Evolutionary conservation across 305 asterid genomes (phyloP), one percentile per base, ranked within the genome.

Genomic region (Fraxinus albicans): DNA sequence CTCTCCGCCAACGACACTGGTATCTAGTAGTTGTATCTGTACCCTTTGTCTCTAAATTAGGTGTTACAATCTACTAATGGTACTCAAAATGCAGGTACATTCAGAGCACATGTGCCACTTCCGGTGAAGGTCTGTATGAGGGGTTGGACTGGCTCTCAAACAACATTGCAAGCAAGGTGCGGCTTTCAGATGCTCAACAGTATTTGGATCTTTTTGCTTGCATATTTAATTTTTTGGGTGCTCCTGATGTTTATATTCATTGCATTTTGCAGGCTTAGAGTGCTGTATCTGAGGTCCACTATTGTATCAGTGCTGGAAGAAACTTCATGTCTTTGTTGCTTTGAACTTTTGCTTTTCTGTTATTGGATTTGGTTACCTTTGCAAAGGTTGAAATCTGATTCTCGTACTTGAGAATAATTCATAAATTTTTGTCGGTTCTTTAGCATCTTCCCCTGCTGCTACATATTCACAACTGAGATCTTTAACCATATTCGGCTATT

Each of bases 1-100:
- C 94, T 65, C 94, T 91, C 84, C 89, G 91, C 80, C 94, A 91
- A 65, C 91, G 94, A 21, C 94, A 91, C 82, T 91, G 93, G 94
- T 91, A 89, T 69, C 70, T 27, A 53, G 17, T 58, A 58, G 67
- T 4, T 58, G 27, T 58, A 5, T 58, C 27, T n/a, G 21, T 34
- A 33, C 9, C 6, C 53, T 17, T 10, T 25, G 27, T 44, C 27
- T 25, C 27, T 35, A 3, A 55, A 25, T 27, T 60, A 8, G 36
- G 44, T 36, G 36, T 34, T 65, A 77, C 34, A 13, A 0, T 35
- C 50, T 17, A 76, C 36, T 9, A 25, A 13, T 72, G 77, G 63
- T 38, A 34, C 53, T 55, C 29, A 42, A 84, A 83, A 77, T 76
- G 80, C 88, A 90, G 94, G 94, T 91, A 90, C 76, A 90, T 90